phyloP scores from a whole-genome alignment of 345 rosid genomes.

The Hibiscus mutabilis region DNA sequence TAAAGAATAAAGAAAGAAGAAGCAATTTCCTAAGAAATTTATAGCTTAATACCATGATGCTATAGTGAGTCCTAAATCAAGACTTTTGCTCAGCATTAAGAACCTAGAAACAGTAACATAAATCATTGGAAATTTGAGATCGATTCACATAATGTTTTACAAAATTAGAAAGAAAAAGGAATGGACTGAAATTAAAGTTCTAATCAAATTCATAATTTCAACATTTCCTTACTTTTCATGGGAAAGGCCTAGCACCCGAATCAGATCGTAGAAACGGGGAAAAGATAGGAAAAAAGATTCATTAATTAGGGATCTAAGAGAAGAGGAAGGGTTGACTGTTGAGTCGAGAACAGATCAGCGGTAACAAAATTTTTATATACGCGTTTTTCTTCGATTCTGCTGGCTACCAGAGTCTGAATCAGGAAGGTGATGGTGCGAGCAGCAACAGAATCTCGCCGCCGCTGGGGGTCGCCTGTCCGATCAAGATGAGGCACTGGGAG shows the following conservation, averaged over 20 bases:
- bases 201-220: not conserved
- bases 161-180: not conserved
- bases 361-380: not conserved
- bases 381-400: not conserved
- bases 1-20: not conserved
- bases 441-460: too few species aligned
- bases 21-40: not conserved
- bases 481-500: too few species aligned
- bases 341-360: not conserved
- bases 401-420: not conserved
- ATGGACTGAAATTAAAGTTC: not conserved
- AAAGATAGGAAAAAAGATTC: not conserved
- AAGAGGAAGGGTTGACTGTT: not conserved
- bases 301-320: not conserved
- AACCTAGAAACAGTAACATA: constrained; percentile 1
- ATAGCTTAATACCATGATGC: constrained; percentile 20
- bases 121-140: not conserved
- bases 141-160: not conserved
- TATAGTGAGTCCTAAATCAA: not conserved
- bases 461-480: too few species aligned
- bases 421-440: too few species aligned
- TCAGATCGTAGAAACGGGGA: not conserved
- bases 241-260: not conserved
- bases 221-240: not conserved
- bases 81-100: constrained; percentile 15